These are phyloP conservation scores for Irpex lacteus DNA, from an alignment of 1,284 basidiomycete species.

Conservation along the genomic window DNA sequence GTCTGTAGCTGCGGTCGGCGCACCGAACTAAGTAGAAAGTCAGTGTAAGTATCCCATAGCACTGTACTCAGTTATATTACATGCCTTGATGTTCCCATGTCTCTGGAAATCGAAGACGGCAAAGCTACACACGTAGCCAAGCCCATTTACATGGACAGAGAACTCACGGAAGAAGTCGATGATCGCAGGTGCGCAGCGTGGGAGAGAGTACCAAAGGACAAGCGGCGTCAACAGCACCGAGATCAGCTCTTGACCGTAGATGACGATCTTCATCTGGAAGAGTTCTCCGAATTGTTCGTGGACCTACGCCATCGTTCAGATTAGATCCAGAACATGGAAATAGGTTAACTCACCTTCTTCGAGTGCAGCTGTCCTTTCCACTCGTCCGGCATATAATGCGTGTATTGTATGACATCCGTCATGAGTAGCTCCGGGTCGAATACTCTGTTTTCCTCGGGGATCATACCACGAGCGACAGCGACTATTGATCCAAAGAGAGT, in stretches of 20 bases:
- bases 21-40: slow-evolving; percentile 60
- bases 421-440: slow-evolving; percentile 93
- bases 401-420: slow-evolving; percentile 88
- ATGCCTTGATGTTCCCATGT: slow-evolving; percentile 82
- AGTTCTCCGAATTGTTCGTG: slow-evolving; percentile 88
- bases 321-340: slow-evolving; percentile 4
- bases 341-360: slow-evolving; percentile 56
- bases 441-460: slow-evolving; percentile 90
- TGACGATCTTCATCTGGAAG: slow-evolving; percentile 85
- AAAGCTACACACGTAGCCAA: slow-evolving; percentile 97
- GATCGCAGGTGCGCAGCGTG: slow-evolving; percentile 82
- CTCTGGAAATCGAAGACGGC: slow-evolving; percentile 97
- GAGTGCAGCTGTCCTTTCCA: slow-evolving; percentile 92
- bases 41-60: not conserved
- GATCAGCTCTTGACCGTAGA: slow-evolving; percentile 86
- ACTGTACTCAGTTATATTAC: not conserved
- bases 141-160: slow-evolving; percentile 92
- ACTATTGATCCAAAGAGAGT: slow-evolving; percentile 86
- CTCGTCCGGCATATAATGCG: slow-evolving; percentile 92
- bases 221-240: slow-evolving; percentile 94
- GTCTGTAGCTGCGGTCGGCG: slow-evolving; percentile 63
- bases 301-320: slow-evolving; percentile 47
- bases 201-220: slow-evolving; percentile 90
- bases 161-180: slow-evolving; percentile 98
- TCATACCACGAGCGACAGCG: slow-evolving; percentile 90